Conservation (phyloP, 352 stramenopile species). For the Phytophthora foliorum region DNA sequence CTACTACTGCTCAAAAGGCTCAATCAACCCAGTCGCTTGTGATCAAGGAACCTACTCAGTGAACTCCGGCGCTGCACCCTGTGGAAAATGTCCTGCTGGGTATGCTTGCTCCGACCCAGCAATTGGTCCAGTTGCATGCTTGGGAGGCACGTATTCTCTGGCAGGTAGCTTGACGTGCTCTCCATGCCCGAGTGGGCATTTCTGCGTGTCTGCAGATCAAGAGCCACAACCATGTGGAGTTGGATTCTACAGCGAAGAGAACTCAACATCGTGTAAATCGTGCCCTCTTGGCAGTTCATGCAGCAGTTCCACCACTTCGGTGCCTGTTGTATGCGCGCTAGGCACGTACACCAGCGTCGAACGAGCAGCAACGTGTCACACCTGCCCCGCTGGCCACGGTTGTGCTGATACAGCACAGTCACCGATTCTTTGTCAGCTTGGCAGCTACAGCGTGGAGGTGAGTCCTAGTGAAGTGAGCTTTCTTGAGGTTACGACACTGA, state of each 20-base stretch:
- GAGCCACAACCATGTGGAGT: conserved; percentile 21
- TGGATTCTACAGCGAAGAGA: conserved; percentile 35
- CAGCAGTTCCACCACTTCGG: conserved; percentile 23
- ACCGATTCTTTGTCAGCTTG: conserved; percentile 48
- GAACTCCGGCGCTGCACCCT: conserved; percentile 42
- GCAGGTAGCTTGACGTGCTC: conserved; percentile 19
- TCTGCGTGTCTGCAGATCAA: conserved; percentile 24
- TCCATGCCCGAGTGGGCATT: conserved; percentile 35
- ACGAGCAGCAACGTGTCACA: conserved; percentile 28
- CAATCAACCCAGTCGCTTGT: conserved; percentile 41
- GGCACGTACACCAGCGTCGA: conserved; percentile 41
- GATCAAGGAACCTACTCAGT: conserved; percentile 45
- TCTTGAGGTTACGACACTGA: background rate
- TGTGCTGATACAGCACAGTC: conserved; percentile 56
- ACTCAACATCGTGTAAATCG: conserved; percentile 33
- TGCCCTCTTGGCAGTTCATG: conserved; percentile 53
- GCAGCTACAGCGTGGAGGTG: conserved; percentile 62
- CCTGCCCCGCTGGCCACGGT: conserved; percentile 64
- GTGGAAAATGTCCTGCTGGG: conserved; percentile 45
- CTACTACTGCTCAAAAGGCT: conserved; percentile 53
- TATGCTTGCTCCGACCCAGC: conserved; percentile 35
- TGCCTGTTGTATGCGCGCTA: conserved; percentile 31
- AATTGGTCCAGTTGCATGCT: conserved; percentile 30
- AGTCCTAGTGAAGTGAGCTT: background rate
- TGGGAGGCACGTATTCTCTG: conserved; percentile 35